Evolutionary conservation across 164 flowering plant genomes (phyloP).

Genomic region (Liriodendron chinense): DNA sequence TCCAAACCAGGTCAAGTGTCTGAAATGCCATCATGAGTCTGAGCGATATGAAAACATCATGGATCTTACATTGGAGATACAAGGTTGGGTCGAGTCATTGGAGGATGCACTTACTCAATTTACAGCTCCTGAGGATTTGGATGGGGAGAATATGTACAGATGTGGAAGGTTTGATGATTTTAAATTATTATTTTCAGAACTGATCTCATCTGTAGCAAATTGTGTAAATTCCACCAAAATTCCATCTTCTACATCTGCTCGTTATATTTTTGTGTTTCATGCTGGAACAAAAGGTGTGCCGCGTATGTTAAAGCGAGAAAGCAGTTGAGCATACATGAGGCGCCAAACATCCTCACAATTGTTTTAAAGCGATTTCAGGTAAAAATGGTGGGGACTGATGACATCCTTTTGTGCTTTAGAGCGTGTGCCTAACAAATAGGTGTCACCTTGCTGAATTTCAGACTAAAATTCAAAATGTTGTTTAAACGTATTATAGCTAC

Average conservation of each 20-base stretch:
- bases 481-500: no score
- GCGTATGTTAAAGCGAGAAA: slow-evolving; percentile 78
- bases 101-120: slow-evolving; percentile 87
- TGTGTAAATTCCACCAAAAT: slow-evolving; percentile 1
- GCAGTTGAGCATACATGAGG: slow-evolving; percentile 76
- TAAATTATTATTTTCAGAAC: not conserved
- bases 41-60: slow-evolving; percentile 77
- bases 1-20: slow-evolving; percentile 65
- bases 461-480: no score
- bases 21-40: slow-evolving; percentile 71
- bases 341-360: slow-evolving; percentile 86
- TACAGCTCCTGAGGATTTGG: slow-evolving; percentile 76
- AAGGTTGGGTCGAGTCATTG: slow-evolving; percentile 73
- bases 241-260: not conserved
- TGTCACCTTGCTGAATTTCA: no score
- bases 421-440: no score
- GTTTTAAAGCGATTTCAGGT: slow-evolving; percentile 94
- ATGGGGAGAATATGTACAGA: slow-evolving; percentile 90
- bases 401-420: not conserved
- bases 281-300: slow-evolving; percentile 49
- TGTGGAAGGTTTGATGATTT: slow-evolving; percentile 68
- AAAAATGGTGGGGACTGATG: slow-evolving; percentile 1
- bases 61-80: slow-evolving; percentile 91
- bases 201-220: not conserved
- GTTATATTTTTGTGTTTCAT: slow-evolving; percentile 2